Evolutionary conservation across 2,329 filamentous ascomycete species (phyloP).

Genomic region (Phymatotrichopsis omnivora): DNA sequence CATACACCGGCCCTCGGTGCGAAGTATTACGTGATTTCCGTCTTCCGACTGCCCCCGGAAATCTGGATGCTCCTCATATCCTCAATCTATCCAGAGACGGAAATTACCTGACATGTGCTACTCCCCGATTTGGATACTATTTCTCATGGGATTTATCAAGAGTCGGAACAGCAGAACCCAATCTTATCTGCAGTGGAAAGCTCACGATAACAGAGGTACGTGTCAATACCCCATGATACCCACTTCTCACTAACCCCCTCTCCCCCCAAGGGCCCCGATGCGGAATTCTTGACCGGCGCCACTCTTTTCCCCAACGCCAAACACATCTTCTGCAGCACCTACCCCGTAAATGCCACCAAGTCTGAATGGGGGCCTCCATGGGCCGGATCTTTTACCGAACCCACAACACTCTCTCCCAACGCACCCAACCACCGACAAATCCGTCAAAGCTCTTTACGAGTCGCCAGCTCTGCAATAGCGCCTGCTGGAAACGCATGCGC

Average conservation of each 20-base stretch:
- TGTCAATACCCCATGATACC: neutral
- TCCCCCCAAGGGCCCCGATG: conserved; percentile 15
- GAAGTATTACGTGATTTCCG: conserved; percentile 23
- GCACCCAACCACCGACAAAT: conserved; percentile 16
- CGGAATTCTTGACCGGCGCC: conserved; percentile 21
- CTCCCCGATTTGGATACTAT: conserved; percentile 25
- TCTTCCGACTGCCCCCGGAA: conserved; percentile 21
- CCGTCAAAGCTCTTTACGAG: conserved; percentile 23
- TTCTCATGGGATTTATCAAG: conserved; percentile 28
- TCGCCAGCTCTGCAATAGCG: conserved; percentile 20
- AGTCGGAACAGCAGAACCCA: conserved; percentile 13
- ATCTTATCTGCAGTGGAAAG: conserved; percentile 19
- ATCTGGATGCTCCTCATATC: conserved; percentile 25
- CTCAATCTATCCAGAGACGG: conserved; percentile 23
- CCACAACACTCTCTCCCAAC: conserved; percentile 9
- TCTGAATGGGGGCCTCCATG: conserved; percentile 13
- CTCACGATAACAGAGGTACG: conserved; percentile 20
- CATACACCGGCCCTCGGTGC: conserved; percentile 21
- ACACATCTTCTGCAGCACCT: conserved; percentile 25
- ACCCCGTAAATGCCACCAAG: conserved; percentile 19
- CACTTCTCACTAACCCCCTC: conserved; percentile 1
- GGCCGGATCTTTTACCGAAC: conserved; percentile 26
- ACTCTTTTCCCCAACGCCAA: conserved; percentile 24
- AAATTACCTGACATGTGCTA: conserved; percentile 22
- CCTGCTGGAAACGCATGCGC: conserved; percentile 24